Base-by-base conservation (phyloP, 2,329 filamentous ascomycete genomes). In the Cladosporium austrohemisphaericum region DNA sequence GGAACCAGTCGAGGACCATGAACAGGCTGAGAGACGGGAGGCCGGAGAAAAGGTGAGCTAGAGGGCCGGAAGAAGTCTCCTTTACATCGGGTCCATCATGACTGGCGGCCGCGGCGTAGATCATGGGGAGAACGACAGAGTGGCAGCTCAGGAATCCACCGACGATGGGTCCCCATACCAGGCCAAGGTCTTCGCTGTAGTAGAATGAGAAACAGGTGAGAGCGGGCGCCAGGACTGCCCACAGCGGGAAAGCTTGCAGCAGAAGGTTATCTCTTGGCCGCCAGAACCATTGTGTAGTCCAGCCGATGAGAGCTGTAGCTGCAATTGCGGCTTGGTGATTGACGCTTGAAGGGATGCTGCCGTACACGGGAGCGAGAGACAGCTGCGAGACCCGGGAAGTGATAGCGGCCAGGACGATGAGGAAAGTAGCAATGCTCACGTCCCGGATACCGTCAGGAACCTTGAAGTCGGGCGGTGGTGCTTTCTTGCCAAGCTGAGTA, bases 311-410 rank as follows among this genome's bases (percentile, higher is more conserved):
- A 55, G 80, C 80, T 26, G 79, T 80, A 1, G 76, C 71, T 62
- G 80, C 79, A 44, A 87, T 72, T 52, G 83, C 76, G 63, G 79
- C 78, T 44, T 76, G 71, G 65, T 96, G 92, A 66, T 84, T 86
- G 56, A 85, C 74, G 1, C 80, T 78, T 1, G 89, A 76, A 1
- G 92, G 87, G 29, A 95, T 87, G 13, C 84, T 83, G 45, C 93
- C 93, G 68, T 94, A 97, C 9, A 94, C 86, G 2, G 93, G 93
- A 16, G 89, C 87, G 26, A 97, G 75, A 31, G 80, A 84, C 54
- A 90, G 75, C 63, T 88, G 81, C 1, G 87, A 92, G 51, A 85
- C 79, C 54, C 83, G 81, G 38, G 85, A 84, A 52, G 79, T 82
- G 33, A 84, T 64, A 36, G 83, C 86, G 8, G 80, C 76, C 37